Base-by-base conservation (phyloP, 129 eudicot species). In the Mikania micrantha region DNA sequence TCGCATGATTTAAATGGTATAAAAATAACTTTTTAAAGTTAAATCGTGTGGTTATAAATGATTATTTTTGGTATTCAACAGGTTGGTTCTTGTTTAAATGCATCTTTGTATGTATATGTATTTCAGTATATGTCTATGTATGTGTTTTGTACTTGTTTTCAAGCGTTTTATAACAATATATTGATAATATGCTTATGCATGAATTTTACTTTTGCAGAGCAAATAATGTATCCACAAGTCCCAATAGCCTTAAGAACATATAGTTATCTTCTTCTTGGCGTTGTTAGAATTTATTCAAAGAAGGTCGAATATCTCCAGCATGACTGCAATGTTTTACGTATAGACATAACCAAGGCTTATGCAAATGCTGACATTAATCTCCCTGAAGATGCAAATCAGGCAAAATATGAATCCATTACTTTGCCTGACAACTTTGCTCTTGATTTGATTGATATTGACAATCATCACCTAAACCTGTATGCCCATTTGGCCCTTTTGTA, bases 241-340 rank as follows among this genome's bases (percentile, higher is more conserved):
- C 99, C 99, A 25, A 84, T 94, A 52, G 99, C 99, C 2, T 81
- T 94, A 39, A 83, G 99, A 74, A 80, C 87, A 90, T 94, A 95
- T 0, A 88, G 92, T 25, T 87, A 94, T 77, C 97, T 94, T 64
- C 77, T 94, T 21, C 87, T 94, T 77, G 99, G 99, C 10, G 93
- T 94, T 58, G 99, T 89, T 68, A 78, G 99, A 19, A 89, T 94
- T 42, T 94, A 89, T 45, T 80, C 95, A 8, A 94, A 94, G 81
- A 82, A 94, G 78, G 95, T 89, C 25, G 99, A 94, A 17, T 94
- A 94, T 79, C 84, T 94, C n/a, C 81, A 74, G 58, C 83, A 87
- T 35, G 99, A 94, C 64, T 94, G 79, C 78, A 85, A 89, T 9
- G 74, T 64, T 20, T 53, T 89, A 24, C 64, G 82, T 25, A 70